These are phyloP conservation scores for Hyaloscypha bicolor DNA, from an alignment of 495 filamentous ascomycete species.

Conservation along the genomic window DNA sequence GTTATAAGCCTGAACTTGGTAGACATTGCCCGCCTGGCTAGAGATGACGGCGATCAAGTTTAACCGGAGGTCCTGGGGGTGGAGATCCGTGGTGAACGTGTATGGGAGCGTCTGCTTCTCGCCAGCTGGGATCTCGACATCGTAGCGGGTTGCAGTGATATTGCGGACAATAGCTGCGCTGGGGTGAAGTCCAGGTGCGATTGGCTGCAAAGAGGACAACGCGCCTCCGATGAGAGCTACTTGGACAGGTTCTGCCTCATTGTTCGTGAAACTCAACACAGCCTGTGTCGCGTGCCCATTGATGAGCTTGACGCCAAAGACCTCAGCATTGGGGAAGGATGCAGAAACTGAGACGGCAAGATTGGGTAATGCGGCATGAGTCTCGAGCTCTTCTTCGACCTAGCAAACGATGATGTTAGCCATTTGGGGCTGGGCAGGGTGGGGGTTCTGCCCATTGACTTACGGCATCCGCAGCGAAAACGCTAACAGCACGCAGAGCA, in stretches of 20 bases:
- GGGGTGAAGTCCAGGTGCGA: slow-evolving; percentile 53
- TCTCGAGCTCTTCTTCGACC: slow-evolving; percentile 39
- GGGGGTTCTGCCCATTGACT: slow-evolving; percentile 38
- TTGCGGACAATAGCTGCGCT: slow-evolving; percentile 71
- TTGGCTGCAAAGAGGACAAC: slow-evolving; percentile 58
- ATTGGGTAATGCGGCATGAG: slow-evolving; percentile 51
- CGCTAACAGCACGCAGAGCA: slow-evolving; percentile 66
- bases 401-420: slow-evolving; percentile 25
- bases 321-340: slow-evolving; percentile 83
- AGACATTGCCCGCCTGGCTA: slow-evolving; percentile 63
- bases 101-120: slow-evolving; percentile 76
- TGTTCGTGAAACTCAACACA: slow-evolving; percentile 79
- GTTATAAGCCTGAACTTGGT: slow-evolving; percentile 81
- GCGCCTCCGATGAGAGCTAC: slow-evolving; percentile 79
- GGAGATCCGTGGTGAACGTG: slow-evolving; percentile 87
- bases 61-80: slow-evolving; percentile 84
- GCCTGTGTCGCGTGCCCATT: slow-evolving; percentile 89
- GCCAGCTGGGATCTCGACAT: slow-evolving; percentile 75
- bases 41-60: slow-evolving; percentile 72
- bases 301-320: slow-evolving; percentile 94
- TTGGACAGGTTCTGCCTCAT: slow-evolving; percentile 74
- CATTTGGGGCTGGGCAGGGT: slow-evolving; percentile 33
- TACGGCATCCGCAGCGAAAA: slow-evolving; percentile 62
- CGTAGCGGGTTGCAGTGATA: slow-evolving; percentile 75
- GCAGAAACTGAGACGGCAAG: slow-evolving; percentile 76